A percentile compares a stretch with the other conserved stretches of the same genome.
Conservation (phyloP, 768 basidiomycete species). For the Xerocomellus chrysenteron region DNA sequence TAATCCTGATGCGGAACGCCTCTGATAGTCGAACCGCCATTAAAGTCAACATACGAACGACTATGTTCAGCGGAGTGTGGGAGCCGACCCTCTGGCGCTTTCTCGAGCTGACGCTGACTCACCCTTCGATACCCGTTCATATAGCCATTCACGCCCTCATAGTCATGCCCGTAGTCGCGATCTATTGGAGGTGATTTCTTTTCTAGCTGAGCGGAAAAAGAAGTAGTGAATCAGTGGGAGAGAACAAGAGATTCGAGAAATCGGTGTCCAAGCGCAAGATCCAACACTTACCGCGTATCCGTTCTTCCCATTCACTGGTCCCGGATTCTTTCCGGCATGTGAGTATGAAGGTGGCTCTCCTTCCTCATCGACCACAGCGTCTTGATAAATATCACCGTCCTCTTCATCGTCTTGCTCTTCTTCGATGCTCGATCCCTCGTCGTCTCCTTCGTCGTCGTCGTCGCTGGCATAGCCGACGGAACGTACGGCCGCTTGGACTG, state of each 20-base stretch:
- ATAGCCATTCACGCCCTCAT: background rate
- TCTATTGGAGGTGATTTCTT: slow-evolving; percentile 36
- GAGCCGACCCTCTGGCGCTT: slow-evolving; percentile 61
- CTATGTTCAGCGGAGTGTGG: slow-evolving; percentile 28
- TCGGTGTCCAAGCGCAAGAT: background rate
- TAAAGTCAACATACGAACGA: slow-evolving; percentile 5
- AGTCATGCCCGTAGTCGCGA: background rate
- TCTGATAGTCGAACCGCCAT: slow-evolving; percentile 9
- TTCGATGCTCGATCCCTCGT: slow-evolving; percentile 57
- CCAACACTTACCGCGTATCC: slow-evolving; percentile 59
- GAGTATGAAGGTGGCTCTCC: slow-evolving; percentile 63
- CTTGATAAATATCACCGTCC: slow-evolving; percentile 49
- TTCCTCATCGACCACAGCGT: slow-evolving; percentile 39
- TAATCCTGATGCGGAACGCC: slow-evolving; percentile 8
- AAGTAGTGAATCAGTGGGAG: slow-evolving; percentile 1
- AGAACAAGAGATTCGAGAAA: background rate
- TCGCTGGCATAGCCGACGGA: slow-evolving; percentile 86
- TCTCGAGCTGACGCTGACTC: slow-evolving; percentile 67
- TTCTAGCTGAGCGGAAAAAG: slow-evolving; percentile 39
- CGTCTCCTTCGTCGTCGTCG: slow-evolving; percentile 58
- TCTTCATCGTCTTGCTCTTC: slow-evolving; percentile 46
- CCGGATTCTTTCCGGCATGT: slow-evolving; percentile 41
- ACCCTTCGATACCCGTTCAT: slow-evolving; percentile 37
- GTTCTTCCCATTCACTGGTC: slow-evolving; percentile 46
- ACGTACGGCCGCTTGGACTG: slow-evolving; percentile 89